These are phyloP conservation scores for Boletus bicolor DNA, from an alignment of 768 basidiomycete genomes.

Conservation along the genomic window DNA sequence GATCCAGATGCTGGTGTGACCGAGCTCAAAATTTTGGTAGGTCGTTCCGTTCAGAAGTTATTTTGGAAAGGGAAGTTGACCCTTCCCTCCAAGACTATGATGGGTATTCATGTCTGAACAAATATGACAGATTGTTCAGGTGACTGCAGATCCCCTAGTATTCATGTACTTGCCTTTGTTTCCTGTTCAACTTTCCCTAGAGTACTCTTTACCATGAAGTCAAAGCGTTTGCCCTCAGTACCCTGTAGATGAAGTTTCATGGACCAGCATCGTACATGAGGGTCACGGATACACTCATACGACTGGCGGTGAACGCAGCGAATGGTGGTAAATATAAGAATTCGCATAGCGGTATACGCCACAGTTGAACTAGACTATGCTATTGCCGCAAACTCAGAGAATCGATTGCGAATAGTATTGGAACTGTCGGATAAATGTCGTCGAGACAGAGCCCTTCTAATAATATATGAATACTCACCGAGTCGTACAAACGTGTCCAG, in stretches of 20 bases:
- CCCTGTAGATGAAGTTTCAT: neutral
- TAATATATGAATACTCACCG: constrained; percentile 46
- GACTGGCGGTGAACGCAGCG: neutral
- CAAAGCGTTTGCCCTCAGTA: neutral
- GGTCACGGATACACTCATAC: constrained; percentile 2
- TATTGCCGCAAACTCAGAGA: constrained; percentile 40
- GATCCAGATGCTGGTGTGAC: constrained; percentile 71
- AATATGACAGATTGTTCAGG: constrained; percentile 63
- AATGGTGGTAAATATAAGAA: neutral
- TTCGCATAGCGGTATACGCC: neutral
- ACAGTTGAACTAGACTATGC: neutral
- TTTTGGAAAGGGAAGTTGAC: constrained; percentile 2
- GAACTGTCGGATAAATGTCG: constrained; percentile 47
- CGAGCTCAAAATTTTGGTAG: constrained; percentile 66
- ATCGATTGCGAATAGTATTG: constrained; percentile 95
- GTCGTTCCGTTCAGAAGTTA: constrained; percentile 14
- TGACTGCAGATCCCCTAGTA: constrained; percentile 5
- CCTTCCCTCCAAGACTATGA: constrained; percentile 55
- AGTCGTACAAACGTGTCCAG: constrained; percentile 96
- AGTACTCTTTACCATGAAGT: neutral
- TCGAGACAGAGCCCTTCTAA: neutral
- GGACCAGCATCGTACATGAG: neutral
- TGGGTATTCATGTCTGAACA: constrained; percentile 86
- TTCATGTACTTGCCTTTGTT: constrained; percentile 3
- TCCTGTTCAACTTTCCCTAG: neutral